These are phyloP conservation scores for Takashimella tepidaria DNA, from an alignment of 1,284 basidiomycete genomes.

Conservation along the genomic window DNA sequence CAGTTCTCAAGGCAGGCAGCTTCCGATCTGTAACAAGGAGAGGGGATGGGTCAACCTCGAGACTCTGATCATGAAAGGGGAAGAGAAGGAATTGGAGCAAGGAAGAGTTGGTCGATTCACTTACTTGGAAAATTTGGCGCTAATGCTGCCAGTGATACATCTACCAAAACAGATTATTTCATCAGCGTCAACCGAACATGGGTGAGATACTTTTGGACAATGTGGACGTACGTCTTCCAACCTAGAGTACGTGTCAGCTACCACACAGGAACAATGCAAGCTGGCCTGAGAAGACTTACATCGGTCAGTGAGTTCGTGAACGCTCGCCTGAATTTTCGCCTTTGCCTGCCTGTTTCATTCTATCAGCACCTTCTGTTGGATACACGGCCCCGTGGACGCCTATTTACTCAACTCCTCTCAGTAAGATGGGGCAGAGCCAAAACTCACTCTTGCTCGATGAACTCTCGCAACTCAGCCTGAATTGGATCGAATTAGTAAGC, in stretches of 20 bases:
- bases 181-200: too few species aligned
- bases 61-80: too few species aligned
- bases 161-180: constrained; percentile 48
- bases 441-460: constrained; percentile 68
- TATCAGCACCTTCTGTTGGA: constrained; percentile 4
- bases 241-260: constrained; percentile 54
- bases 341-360: constrained; percentile 59
- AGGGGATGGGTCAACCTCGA: too few species aligned
- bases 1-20: constrained; percentile 83
- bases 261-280: constrained; percentile 55
- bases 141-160: constrained; percentile 77
- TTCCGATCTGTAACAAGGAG: constrained; percentile 53
- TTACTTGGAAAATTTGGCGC: constrained; percentile 71
- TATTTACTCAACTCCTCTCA: too few species aligned
- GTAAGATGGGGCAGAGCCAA: too few species aligned
- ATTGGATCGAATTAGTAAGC: constrained; percentile 6
- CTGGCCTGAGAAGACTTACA: constrained; percentile 24
- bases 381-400: background rate
- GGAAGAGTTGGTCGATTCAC: constrained; percentile 8
- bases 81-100: too few species aligned
- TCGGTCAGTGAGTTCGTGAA: constrained; percentile 49
- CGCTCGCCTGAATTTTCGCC: constrained; percentile 63
- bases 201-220: too few species aligned
- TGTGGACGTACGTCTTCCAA: constrained; percentile 74
- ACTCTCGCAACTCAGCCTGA: constrained; percentile 76